Percentiles rank a stretch among this genome's conserved stretches.
phyloP scores from a whole-genome alignment of 2,329 filamentous ascomycete species.

The Epichloe sibirici region DNA sequence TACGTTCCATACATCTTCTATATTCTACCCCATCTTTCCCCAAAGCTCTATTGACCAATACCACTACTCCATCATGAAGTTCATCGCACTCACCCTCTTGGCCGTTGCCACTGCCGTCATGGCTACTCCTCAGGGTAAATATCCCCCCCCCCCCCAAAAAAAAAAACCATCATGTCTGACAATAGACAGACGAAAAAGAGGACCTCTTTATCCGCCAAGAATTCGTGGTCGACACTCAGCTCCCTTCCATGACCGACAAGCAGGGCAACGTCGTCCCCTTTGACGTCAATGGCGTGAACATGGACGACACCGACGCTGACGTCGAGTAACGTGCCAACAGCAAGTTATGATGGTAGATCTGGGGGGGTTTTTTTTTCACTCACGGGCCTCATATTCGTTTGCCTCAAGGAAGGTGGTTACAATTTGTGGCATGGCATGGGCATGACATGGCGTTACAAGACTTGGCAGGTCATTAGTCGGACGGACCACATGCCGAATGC shows the following conservation, averaged over 20 bases:
- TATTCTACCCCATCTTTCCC: too few species aligned
- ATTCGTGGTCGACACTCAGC: constrained; percentile 16
- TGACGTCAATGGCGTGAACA: constrained; percentile 29
- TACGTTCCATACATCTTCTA: too few species aligned
- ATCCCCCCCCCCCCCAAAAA: not conserved
- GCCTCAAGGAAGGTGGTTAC: too few species aligned
- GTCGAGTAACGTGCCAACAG: too few species aligned
- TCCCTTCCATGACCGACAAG: constrained; percentile 33
- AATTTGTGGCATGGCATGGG: too few species aligned
- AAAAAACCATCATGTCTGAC: too few species aligned
- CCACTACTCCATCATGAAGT: constrained; percentile 35
- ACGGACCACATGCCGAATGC: too few species aligned
- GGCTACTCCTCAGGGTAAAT: constrained; percentile 24
- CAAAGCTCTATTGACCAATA: not conserved
- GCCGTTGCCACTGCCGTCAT: constrained; percentile 34
- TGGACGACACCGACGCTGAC: constrained; percentile 15
- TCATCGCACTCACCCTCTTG: constrained; percentile 33
- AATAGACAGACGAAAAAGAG: not conserved
- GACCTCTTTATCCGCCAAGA: not conserved
- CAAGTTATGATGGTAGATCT: too few species aligned
- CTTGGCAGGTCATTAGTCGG: too few species aligned
- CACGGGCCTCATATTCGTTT: too few species aligned
- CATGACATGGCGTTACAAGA: too few species aligned
- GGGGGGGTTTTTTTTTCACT: too few species aligned
- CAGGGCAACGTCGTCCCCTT: constrained; percentile 34